phyloP scores from a whole-genome alignment of 73 alveolate species.

The Paramecium octaurelia region DNA sequence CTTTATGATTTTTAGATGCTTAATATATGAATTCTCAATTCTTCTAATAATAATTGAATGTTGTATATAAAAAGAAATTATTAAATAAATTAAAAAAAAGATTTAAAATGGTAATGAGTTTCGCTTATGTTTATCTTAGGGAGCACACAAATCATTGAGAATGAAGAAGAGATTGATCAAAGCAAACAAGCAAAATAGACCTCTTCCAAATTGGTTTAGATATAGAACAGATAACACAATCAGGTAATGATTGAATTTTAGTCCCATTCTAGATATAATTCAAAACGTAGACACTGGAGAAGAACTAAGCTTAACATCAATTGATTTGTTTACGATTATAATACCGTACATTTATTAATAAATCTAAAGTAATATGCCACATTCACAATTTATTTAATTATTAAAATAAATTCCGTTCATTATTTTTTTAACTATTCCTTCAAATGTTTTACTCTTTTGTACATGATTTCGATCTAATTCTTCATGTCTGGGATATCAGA shows the following conservation, averaged over 20 bases:
- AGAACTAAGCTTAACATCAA: slow-evolving; percentile 90
- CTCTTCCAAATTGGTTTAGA: slow-evolving; percentile 96
- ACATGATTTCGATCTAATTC: not conserved
- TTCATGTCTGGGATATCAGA: not conserved
- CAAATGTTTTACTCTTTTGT: not conserved
- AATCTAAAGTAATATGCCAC: not conserved
- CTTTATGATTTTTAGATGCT: not conserved
- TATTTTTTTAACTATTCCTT: not conserved
- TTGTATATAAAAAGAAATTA: not conserved
- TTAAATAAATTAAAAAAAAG: slow-evolving; percentile 28
- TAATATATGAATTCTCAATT: not conserved
- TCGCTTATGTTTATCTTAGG: slow-evolving; percentile 54
- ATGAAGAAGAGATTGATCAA: slow-evolving; percentile 87
- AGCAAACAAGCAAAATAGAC: slow-evolving; percentile 93
- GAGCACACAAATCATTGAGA: slow-evolving; percentile 76
- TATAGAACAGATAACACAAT: slow-evolving; percentile 89
- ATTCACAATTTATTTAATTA: not conserved
- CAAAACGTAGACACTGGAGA: slow-evolving; percentile 97
- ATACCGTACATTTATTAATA: not conserved
- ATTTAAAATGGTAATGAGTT: slow-evolving; percentile 29
- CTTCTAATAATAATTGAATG: not conserved
- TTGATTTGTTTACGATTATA: slow-evolving; percentile 41
- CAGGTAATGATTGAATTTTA: slow-evolving; percentile 66
- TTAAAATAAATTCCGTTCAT: not conserved
- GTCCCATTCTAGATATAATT: slow-evolving; percentile 74